Base-by-base conservation (phyloP, 148 eudicot genomes). In the Fagopyrum esculentum region DNA sequence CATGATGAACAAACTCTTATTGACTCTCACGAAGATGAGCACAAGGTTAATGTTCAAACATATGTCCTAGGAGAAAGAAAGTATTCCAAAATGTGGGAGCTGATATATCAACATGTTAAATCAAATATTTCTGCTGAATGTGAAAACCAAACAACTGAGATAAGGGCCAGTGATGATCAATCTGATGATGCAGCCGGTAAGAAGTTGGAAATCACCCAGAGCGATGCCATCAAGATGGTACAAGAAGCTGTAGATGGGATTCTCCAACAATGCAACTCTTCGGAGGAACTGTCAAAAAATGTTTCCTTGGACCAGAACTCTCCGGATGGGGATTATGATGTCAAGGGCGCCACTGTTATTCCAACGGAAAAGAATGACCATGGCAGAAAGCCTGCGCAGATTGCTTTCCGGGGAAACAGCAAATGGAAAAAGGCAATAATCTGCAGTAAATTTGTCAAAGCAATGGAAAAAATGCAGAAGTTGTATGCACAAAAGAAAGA, bases 161-260 rank as follows among this genome's bases (percentile, higher is more conserved):
- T 4, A 45, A 54, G 7, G 45, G 44, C 64, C 73, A 83, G 76
- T 74, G 78, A 80, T 66, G 69, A 78, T 74, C 64, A 75, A 51
- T 22, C 54, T 40, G 69, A 48, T 40, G 22, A 40, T 66, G 74
- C 77, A 47, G 81, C 76, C 51, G 50, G 69, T 75, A 85, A 83
- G 81, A 87, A 80, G 61, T 74, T 78, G 64, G 91, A 93, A 77
- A 52, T 85, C 46, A 86, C 86, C 46, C 88, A 89, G 74, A 77
- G 86, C 55, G 85, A 84, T 80, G 97, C 93, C 11, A 82, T 88
- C 75, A 91, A 91, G 85, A 80, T 93, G 26, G 98, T 93, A 40
- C 80, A 88, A 76, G 95, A 91, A 76, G 98, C 98, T 68, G 84
- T 93, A 45, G 82, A 82, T 76, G 91, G 86, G 79, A 87, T 93